Evolutionary conservation across 495 filamentous ascomycete species (phyloP).

Genomic region (Glarea lozoyensis): DNA sequence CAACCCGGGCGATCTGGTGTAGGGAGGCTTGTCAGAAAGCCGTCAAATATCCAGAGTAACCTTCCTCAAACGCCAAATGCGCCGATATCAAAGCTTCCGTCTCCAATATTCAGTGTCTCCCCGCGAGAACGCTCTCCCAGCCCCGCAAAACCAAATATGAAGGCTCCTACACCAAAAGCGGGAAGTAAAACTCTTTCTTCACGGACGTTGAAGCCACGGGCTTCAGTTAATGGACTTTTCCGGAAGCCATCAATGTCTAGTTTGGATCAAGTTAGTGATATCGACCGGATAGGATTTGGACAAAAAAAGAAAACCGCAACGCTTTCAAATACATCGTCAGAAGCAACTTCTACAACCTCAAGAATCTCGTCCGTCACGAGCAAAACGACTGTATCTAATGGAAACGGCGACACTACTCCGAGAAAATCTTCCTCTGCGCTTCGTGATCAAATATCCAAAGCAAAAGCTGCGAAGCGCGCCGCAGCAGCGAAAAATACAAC

Average conservation of each 20-base stretch:
- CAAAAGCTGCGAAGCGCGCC: conserved; percentile 73
- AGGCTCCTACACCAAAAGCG: conserved; percentile 25
- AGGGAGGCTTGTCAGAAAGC: conserved; percentile 9
- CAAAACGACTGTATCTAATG: conserved; percentile 11
- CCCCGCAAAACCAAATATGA: conserved; percentile 28
- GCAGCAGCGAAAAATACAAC: conserved; percentile 32
- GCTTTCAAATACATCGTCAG: conserved; percentile 37
- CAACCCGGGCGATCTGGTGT: conserved; percentile 7
- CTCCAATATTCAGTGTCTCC: conserved; percentile 14
- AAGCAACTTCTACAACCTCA: conserved; percentile 31
- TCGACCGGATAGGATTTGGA: conserved; percentile 28
- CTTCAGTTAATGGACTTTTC: conserved; percentile 45
- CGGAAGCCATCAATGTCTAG: conserved; percentile 40
- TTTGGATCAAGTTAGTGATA: conserved; percentile 26
- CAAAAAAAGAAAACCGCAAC: conserved; percentile 32
- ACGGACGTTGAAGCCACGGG: conserved; percentile 41
- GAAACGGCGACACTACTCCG: conserved; percentile 16
- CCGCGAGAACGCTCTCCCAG: conserved; percentile 30
- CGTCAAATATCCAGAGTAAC: not conserved
- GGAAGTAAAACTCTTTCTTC: conserved; percentile 41
- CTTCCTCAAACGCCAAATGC: not conserved
- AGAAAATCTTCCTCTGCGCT: conserved; percentile 70
- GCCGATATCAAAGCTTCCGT: conserved; percentile 15
- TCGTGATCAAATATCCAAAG: conserved; percentile 86
- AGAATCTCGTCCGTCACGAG: conserved; percentile 27